Conservation (phyloP, 441 rosid genomes). For the Corymbia citriodora region DNA sequence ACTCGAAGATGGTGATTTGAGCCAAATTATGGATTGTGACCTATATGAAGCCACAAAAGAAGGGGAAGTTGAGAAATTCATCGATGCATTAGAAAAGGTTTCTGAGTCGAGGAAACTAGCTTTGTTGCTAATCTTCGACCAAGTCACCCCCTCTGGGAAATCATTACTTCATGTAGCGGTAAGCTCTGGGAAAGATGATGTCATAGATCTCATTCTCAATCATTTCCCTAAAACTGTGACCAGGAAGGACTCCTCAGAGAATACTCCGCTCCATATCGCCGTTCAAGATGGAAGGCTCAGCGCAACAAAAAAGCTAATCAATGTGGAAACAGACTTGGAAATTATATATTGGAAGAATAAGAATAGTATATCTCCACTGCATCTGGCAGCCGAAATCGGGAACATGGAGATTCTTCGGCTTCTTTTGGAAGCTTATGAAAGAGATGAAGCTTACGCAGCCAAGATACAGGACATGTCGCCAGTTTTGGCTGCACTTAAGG, state of each 20-base stretch:
- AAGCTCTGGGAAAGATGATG: too few species aligned
- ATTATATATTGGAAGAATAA: not conserved
- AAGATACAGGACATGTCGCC: not conserved
- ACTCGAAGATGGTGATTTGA: not conserved
- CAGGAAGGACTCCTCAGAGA: not conserved
- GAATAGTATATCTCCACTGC: not conserved
- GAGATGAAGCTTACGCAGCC: too few species aligned
- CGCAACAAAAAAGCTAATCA: not conserved
- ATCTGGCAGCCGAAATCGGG: not conserved
- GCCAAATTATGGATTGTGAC: not conserved
- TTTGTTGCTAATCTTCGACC: not conserved
- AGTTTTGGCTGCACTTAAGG: not conserved
- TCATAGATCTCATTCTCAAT: not conserved
- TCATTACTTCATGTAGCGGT: too few species aligned
- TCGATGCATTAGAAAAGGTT: not conserved
- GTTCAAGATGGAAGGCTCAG: not conserved
- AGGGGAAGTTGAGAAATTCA: not conserved
- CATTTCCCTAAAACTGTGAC: not conserved
- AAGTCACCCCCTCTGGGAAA: too few species aligned
- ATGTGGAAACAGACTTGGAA: not conserved
- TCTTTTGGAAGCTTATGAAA: too few species aligned
- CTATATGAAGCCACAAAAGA: not conserved
- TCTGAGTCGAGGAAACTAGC: not conserved
- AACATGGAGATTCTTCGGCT: too few species aligned
- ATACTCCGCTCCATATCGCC: not conserved